Evolutionary conservation across 768 basidiomycete genomes (phyloP).

Genomic region (Psilocybe cyanescens): DNA sequence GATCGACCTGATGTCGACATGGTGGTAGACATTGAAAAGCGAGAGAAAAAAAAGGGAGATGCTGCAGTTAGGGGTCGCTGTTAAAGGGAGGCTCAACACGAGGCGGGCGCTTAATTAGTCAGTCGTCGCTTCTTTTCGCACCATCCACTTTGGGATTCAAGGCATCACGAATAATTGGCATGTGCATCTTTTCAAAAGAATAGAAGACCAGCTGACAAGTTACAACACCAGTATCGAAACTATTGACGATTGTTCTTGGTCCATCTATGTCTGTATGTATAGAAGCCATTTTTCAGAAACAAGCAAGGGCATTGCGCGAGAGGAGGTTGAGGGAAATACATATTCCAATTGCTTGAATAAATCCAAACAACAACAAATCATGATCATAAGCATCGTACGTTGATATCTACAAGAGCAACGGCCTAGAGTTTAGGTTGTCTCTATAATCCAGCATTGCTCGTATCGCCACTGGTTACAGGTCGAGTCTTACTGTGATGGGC

Average conservation of each 20-base stretch:
- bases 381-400: not conserved
- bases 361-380: not conserved
- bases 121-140: not conserved
- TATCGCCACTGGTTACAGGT: conserved; percentile 3
- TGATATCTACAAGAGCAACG: not conserved
- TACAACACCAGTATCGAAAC: not conserved
- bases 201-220: not conserved
- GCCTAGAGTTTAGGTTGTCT: not conserved
- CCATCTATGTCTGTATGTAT: not conserved
- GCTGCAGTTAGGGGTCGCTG: not conserved
- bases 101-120: conserved; percentile 1
- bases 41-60: not conserved
- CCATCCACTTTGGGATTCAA: not conserved
- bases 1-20: conserved; percentile 7
- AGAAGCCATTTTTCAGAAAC: no score
- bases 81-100: not conserved
- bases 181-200: not conserved
- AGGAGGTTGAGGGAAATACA: not conserved
- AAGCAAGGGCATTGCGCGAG: not conserved
- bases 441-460: not conserved
- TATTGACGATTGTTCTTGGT: not conserved
- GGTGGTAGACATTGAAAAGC: not conserved
- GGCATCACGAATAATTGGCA: not conserved
- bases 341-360: not conserved
- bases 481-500: conserved; percentile 1